Percentiles rank a stretch among this genome's conserved stretches.
These are phyloP conservation scores for Mycena olivaceomarginata DNA, from an alignment of 768 basidiomycete genomes.

Conservation along the genomic window DNA sequence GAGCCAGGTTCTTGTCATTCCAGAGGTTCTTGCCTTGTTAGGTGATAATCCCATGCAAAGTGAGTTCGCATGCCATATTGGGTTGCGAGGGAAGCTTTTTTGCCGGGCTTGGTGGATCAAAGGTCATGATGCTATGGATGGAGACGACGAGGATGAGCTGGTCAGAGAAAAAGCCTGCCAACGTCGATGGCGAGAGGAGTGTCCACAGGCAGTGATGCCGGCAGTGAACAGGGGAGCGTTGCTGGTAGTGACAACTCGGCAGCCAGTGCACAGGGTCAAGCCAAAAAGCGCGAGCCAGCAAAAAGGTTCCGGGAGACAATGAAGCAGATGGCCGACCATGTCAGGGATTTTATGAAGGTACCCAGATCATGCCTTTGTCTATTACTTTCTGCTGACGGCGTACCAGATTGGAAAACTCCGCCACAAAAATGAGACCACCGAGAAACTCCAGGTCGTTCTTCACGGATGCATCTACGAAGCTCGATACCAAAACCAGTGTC, in stretches of 20 bases:
- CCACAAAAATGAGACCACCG: background rate
- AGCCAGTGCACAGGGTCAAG: no score
- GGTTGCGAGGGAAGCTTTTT: no score
- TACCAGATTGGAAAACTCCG: constrained; percentile 8
- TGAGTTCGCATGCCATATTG: no score
- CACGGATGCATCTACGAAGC: constrained; percentile 32
- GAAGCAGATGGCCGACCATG: background rate
- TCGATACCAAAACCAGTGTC: constrained; percentile 42
- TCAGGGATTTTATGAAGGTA: constrained; percentile 23
- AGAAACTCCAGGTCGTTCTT: constrained; percentile 44
- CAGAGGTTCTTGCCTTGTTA: no score
- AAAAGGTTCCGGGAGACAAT: constrained; percentile 5
- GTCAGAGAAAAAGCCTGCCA: background rate
- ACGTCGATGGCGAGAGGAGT: background rate
- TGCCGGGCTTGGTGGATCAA: no score
- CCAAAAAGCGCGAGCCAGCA: background rate
- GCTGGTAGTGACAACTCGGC: background rate
- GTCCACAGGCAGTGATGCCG: background rate
- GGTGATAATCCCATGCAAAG: no score
- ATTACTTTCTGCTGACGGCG: no score
- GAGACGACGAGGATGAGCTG: background rate
- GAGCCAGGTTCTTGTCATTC: no score
- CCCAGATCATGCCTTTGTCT: no score
- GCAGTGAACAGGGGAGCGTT: background rate
- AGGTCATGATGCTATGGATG: constrained; percentile 25